Conservation (phyloP, 2,329 filamentous ascomycete genomes). For the Fusarium floridanum region DNA sequence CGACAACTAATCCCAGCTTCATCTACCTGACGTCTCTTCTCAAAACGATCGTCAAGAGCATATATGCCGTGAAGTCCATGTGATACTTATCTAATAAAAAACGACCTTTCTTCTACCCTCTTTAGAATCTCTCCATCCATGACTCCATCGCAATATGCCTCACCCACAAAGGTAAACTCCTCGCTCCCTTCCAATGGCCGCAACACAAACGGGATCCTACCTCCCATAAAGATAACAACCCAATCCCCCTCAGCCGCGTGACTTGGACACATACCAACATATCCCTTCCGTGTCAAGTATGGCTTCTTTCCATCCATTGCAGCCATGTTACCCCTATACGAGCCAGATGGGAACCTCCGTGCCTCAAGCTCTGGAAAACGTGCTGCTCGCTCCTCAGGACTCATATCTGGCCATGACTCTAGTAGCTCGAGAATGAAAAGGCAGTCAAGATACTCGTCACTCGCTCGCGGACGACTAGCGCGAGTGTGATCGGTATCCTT, state of each 20-base stretch:
- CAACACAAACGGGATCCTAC: background rate
- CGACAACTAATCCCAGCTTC: background rate
- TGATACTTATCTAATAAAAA: background rate
- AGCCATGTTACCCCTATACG: conserved; percentile 1
- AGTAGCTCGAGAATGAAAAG: background rate
- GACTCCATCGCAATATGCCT: conserved; percentile 5
- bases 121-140: conserved; percentile 2
- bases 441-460: background rate
- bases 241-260: background rate
- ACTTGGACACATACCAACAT: conserved; percentile 1
- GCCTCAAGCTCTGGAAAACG: background rate
- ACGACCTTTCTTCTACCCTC: background rate
- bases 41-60: background rate
- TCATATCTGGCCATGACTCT: background rate
- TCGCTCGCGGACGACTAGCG: background rate
- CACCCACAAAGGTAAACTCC: background rate
- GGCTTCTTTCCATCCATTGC: conserved; percentile 3
- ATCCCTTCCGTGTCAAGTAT: background rate
- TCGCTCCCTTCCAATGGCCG: background rate
- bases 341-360: conserved; percentile 1
- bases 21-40: background rate
- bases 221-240: conserved; percentile 3
- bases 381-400: background rate
- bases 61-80: no score
- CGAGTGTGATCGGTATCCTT: background rate